Percentiles rank a stretch among this genome's conserved stretches.
Evolutionary conservation across 306 rosid genomes (phyloP).

Genomic region (Betula pendula): DNA sequence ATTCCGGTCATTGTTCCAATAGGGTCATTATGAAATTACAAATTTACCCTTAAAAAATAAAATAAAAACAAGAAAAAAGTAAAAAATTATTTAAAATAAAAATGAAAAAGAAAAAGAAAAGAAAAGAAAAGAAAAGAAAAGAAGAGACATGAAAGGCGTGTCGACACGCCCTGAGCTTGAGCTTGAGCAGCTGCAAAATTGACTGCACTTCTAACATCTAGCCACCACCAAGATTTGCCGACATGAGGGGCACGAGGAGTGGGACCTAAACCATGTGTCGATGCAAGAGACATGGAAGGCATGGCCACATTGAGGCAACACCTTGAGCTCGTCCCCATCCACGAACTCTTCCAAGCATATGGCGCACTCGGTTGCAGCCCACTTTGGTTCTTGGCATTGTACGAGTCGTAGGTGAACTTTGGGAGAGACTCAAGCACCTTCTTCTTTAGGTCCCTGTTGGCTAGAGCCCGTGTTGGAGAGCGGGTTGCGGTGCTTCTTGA

Average conservation of each 20-base stretch:
- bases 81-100: no score
- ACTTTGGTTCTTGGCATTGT: conserved; percentile 30
- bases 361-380: conserved; percentile 64
- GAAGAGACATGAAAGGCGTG: no score
- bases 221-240: conserved; percentile 60
- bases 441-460: conserved; percentile 73
- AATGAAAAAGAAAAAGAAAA: no score
- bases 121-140: no score
- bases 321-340: conserved; percentile 65
- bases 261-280: conserved; percentile 74
- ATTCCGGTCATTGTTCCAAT: no score
- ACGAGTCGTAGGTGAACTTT: conserved; percentile 41
- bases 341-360: conserved; percentile 63
- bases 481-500: conserved; percentile 1
- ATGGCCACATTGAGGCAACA: conserved; percentile 73
- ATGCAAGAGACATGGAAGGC: conserved; percentile 63
- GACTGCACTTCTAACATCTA: conserved; percentile 70
- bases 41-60: no score
- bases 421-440: conserved; percentile 79
- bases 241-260: conserved; percentile 74
- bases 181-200: conserved; percentile 44
- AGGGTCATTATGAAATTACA: no score
- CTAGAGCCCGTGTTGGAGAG: conserved; percentile 29
- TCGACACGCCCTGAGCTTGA: conserved; percentile 25
- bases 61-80: no score